Conservation (phyloP, 2,329 filamentous ascomycete genomes). For the Chrysoporthe austroafricana region DNA sequence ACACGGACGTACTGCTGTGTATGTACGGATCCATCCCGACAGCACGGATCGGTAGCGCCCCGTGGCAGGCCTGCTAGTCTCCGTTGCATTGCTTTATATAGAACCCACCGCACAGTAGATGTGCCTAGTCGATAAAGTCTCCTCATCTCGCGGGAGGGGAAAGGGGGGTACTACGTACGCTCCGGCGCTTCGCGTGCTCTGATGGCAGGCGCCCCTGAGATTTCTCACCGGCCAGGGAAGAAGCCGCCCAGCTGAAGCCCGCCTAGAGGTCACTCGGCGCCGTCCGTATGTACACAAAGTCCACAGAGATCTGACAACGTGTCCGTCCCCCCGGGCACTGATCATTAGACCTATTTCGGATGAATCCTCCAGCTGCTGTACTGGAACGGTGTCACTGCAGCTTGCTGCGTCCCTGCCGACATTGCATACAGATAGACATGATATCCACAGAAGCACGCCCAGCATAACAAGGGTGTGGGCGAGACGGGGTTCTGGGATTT, state of each 20-base stretch:
- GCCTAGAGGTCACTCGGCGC: too few species aligned
- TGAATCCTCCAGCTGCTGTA: background rate
- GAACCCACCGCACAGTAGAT: background rate
- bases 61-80: background rate
- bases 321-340: background rate
- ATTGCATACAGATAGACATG: background rate
- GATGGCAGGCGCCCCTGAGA: too few species aligned
- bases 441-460: background rate
- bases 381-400: background rate
- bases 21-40: background rate
- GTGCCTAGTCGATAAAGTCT: background rate
- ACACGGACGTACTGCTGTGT: background rate
- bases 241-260: too few species aligned
- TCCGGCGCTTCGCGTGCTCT: background rate
- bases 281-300: too few species aligned
- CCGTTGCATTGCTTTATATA: constrained; percentile 1
- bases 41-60: background rate
- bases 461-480: background rate
- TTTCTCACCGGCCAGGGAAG: too few species aligned
- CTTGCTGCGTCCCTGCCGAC: background rate
- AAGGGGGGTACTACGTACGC: background rate
- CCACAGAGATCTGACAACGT: too few species aligned
- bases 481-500: background rate
- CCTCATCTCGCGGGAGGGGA: background rate
- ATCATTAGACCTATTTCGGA: background rate